A percentile compares a stretch with the other conserved stretches of the same genome.
Evolutionary conservation across 2,329 filamentous ascomycete genomes (phyloP).

Genomic region (Harringtonia lauricola): DNA sequence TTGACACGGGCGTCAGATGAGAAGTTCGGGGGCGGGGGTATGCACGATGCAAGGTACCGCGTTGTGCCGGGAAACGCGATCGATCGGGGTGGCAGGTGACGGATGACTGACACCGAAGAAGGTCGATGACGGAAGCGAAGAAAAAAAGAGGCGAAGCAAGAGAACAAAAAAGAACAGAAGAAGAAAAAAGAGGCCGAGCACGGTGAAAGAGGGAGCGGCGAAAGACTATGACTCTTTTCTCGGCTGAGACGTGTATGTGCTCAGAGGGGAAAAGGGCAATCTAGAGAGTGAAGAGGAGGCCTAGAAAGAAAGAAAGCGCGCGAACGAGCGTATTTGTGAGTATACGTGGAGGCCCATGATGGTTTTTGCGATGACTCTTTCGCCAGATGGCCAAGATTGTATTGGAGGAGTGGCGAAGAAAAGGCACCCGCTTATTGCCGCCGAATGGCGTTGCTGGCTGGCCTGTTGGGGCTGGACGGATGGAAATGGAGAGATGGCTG

Average conservation of each 20-base stretch:
- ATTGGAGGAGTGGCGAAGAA: conserved; percentile 9
- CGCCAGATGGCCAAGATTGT: conserved; percentile 1
- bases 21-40: no score
- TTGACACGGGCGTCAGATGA: not conserved
- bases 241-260: not conserved
- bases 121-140: conserved; percentile 1
- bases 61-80: no score
- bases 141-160: not conserved
- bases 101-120: not conserved
- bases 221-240: conserved; percentile 9
- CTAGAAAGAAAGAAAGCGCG: conserved; percentile 7
- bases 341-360: conserved; percentile 11
- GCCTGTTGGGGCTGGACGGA: not conserved
- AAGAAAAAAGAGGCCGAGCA: not conserved
- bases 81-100: no score
- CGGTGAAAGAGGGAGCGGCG: not conserved
- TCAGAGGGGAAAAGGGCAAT: conserved; percentile 1
- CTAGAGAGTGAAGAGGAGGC: conserved; percentile 1
- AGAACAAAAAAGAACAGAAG: not conserved
- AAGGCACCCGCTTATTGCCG: conserved; percentile 10
- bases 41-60: no score
- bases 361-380: conserved; percentile 13
- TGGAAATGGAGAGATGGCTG: conserved; percentile 7
- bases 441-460: conserved; percentile 7
- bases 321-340: conserved; percentile 11